Evolutionary conservation across 208 protist species (phyloP).

Genomic region (Leishmania major): DNA sequence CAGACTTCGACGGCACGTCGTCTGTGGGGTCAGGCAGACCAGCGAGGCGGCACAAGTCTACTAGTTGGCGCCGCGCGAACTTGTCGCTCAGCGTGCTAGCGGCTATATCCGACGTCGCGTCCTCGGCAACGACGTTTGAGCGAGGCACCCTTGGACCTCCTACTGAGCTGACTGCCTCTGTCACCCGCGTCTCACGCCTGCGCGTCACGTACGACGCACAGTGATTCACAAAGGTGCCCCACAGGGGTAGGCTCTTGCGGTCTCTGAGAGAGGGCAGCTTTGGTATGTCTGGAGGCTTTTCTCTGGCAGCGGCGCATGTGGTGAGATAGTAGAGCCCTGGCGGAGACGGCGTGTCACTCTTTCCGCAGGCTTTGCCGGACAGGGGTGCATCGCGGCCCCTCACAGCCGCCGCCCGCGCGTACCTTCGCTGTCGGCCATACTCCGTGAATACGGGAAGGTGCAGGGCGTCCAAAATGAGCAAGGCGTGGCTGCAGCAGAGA

Average conservation of each 20-base stretch:
- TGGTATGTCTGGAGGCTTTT: slow-evolving; percentile 22
- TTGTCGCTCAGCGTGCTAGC: slow-evolving; percentile 36
- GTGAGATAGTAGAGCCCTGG: slow-evolving; percentile 52
- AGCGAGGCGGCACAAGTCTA: slow-evolving; percentile 32
- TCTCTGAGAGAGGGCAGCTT: slow-evolving; percentile 14
- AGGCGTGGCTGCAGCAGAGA: slow-evolving; percentile 69
- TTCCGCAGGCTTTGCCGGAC: slow-evolving; percentile 29
- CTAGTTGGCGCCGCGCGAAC: slow-evolving; percentile 33
- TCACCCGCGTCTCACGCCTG: slow-evolving; percentile 2
- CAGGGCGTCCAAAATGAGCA: slow-evolving; percentile 58
- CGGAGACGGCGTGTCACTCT: slow-evolving; percentile 49
- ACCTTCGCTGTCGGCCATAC: slow-evolving; percentile 36
- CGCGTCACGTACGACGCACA: slow-evolving; percentile 29
- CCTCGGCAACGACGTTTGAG: slow-evolving; percentile 29
- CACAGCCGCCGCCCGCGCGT: slow-evolving; percentile 30
- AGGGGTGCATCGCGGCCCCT: slow-evolving; percentile 35
- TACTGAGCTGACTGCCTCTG: slow-evolving; percentile 16
- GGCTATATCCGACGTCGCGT: slow-evolving; percentile 32
- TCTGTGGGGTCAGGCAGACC: slow-evolving; percentile 43
- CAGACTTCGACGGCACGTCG: neutral
- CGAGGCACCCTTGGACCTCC: slow-evolving; percentile 25
- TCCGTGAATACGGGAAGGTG: slow-evolving; percentile 62
- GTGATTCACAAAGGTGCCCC: slow-evolving; percentile 22
- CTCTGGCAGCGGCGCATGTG: slow-evolving; percentile 8
- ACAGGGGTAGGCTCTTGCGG: slow-evolving; percentile 12